These are phyloP conservation scores for Teratosphaeria epicoccoides DNA, from an alignment of 2,329 filamentous ascomycete genomes.

Conservation along the genomic window DNA sequence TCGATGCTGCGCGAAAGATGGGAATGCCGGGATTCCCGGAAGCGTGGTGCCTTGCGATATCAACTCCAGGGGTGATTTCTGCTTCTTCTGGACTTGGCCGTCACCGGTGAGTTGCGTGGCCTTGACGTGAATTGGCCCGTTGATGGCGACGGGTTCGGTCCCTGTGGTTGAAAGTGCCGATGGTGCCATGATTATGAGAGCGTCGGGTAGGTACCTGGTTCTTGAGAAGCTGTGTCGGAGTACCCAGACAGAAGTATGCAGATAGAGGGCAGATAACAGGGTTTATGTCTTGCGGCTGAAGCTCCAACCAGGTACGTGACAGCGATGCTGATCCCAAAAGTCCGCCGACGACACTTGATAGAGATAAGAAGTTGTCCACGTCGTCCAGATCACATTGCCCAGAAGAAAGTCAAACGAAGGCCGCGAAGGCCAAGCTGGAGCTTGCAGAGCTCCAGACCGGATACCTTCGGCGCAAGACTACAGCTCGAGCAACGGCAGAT, in stretches of 20 bases:
- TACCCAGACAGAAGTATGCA: not conserved
- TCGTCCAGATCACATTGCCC: too few relatives aligned
- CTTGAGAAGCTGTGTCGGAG: not conserved
- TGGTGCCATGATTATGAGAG: slow-evolving; percentile 20
- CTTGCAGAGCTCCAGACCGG: too few relatives aligned
- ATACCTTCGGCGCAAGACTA: too few relatives aligned
- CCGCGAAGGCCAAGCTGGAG: too few relatives aligned
- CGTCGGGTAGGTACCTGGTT: too few relatives aligned
- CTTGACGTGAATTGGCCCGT: slow-evolving; percentile 10
- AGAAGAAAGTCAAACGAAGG: too few relatives aligned
- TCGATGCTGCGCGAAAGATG: slow-evolving; percentile 45
- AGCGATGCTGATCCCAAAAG: not conserved
- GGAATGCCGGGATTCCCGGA: slow-evolving; percentile 47
- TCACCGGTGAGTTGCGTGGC: not conserved
- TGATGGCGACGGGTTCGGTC: slow-evolving; percentile 4
- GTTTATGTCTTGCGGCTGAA: not conserved
- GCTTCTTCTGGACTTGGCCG: slow-evolving; percentile 9
- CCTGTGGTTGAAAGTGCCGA: slow-evolving; percentile 14
- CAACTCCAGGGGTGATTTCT: slow-evolving; percentile 25
- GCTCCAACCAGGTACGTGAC: not conserved
- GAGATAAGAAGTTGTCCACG: not conserved
- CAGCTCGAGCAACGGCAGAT: too few relatives aligned
- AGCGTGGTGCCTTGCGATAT: slow-evolving; percentile 39
- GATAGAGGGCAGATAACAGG: not conserved
- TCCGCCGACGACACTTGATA: not conserved